Conservation (phyloP, 2,329 filamentous ascomycete species). For the Monascus ruber region DNA sequence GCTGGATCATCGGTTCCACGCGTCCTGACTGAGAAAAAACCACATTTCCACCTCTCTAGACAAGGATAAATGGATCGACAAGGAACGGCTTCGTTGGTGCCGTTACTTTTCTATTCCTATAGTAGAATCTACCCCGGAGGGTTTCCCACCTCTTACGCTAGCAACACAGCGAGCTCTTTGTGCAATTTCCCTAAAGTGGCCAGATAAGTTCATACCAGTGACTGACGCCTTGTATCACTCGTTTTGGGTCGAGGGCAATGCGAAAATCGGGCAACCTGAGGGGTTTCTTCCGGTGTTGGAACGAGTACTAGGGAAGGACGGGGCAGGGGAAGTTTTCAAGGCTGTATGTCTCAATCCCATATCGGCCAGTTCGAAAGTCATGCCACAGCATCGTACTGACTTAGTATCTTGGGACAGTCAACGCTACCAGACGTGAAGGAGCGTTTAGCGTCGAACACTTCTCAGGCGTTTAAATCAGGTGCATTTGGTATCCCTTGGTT, state of each 20-base stretch:
- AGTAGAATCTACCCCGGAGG: constrained; percentile 29
- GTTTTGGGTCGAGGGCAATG: constrained; percentile 41
- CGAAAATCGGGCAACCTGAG: constrained; percentile 33
- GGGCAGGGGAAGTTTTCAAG: constrained; percentile 31
- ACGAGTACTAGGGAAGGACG: constrained; percentile 34
- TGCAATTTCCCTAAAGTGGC: constrained; percentile 34
- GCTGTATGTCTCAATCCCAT: constrained; percentile 16
- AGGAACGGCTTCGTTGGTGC: constrained; percentile 45
- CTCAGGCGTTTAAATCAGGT: constrained; percentile 40
- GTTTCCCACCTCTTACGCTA: constrained; percentile 45
- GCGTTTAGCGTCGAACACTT: constrained; percentile 38
- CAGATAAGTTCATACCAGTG: constrained; percentile 28
- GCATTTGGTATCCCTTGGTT: constrained; percentile 54
- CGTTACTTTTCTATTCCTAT: constrained; percentile 45
- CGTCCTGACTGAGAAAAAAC: too few relatives aligned
- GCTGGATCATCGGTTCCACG: not conserved
- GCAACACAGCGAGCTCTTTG: constrained; percentile 41
- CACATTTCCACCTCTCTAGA: constrained; percentile 27
- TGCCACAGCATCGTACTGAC: not conserved
- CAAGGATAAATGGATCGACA: constrained; percentile 47
- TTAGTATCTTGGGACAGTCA: constrained; percentile 9
- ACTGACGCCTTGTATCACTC: constrained; percentile 39
- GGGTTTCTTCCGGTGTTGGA: constrained; percentile 35
- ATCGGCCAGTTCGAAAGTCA: too few relatives aligned
- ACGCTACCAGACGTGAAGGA: constrained; percentile 35